Evolutionary conservation across 1,139 yeast genomes (phyloP), one percentile per base, ranked within the genome.

Genomic region (Sugiyamaella sp.): DNA sequence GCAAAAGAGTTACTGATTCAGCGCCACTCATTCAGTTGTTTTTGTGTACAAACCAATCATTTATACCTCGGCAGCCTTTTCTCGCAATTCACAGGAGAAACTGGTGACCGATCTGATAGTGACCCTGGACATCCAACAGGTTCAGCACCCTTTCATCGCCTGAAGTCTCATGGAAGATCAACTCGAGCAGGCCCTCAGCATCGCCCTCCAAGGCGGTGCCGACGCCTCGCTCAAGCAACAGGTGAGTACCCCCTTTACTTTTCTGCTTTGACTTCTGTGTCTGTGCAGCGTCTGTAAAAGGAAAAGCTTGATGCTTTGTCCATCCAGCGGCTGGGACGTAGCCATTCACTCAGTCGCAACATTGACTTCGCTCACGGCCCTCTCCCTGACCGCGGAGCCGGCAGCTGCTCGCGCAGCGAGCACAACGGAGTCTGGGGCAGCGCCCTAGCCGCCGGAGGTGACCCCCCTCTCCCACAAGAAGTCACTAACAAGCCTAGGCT

Each of bases 101-200:
- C n/a, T n/a, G n/a, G n/a, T n/a, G n/a, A n/a, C n/a, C n/a, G n/a
- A n/a, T n/a, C n/a, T n/a, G n/a, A n/a, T n/a, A n/a, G n/a, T n/a
- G n/a, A n/a, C n/a, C n/a, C n/a, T n/a, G n/a, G n/a, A n/a, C n/a
- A n/a, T n/a, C n/a, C n/a, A n/a, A n/a, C n/a, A n/a, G n/a, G n/a
- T n/a, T n/a, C n/a, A n/a, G n/a, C n/a, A n/a, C n/a, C n/a, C n/a
- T n/a, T n/a, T n/a, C n/a, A n/a, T n/a, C n/a, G n/a, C n/a, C n/a
- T n/a, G n/a, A n/a, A 8, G 14, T 42, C 49, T 40, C 48, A 88
- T 89, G 95, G 90, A 88, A 63, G 81, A 82, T 63, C 96, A 90
- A 76, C 87, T 93, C 67, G 91, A 82, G 71, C 96, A 90, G 75
- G 99, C 97, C 47, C 96, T 93, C 53, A 86, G 84, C 62, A 85